Percentiles rank a stretch among this genome's conserved stretches.
Conservation (phyloP, 2,329 filamentous ascomycete species). For the Alternaria brassicae region DNA sequence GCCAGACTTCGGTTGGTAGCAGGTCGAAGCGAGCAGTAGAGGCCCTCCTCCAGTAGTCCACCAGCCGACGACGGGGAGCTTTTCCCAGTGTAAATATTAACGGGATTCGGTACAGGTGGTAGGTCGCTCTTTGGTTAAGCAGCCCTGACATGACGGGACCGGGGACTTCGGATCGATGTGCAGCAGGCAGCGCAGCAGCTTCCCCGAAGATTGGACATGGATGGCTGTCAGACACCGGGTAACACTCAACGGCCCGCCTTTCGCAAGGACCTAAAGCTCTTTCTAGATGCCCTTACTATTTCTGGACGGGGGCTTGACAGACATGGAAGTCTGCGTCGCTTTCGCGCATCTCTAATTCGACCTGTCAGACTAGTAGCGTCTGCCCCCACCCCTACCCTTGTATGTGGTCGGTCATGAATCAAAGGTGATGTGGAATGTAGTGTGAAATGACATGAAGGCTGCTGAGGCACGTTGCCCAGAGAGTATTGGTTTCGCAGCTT, state of each 20-base stretch:
- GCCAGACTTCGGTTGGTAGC: neutral
- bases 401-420: neutral
- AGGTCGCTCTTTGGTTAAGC: neutral
- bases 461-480: constrained; percentile 14
- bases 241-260: constrained; percentile 20
- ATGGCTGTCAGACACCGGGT: constrained; percentile 14
- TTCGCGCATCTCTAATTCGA: neutral
- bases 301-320: constrained; percentile 1
- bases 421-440: neutral
- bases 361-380: constrained; percentile 2
- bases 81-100: neutral
- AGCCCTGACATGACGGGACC: constrained; percentile 1
- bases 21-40: constrained; percentile 1
- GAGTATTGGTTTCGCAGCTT: constrained; percentile 13
- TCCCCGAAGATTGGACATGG: constrained; percentile 17
- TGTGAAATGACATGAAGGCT: constrained; percentile 3
- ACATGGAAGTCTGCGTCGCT: neutral
- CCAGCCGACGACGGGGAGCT: neutral
- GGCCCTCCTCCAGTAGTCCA: neutral
- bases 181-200: constrained; percentile 15
- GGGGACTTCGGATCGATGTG: constrained; percentile 17
- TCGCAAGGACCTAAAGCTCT: constrained; percentile 14
- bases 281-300: constrained; percentile 1
- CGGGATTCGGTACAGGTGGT: neutral
- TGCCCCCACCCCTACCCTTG: neutral